These are phyloP conservation scores for Epichloe brachyelytri DNA, from an alignment of 2,329 filamentous ascomycete genomes.

Conservation along the genomic window DNA sequence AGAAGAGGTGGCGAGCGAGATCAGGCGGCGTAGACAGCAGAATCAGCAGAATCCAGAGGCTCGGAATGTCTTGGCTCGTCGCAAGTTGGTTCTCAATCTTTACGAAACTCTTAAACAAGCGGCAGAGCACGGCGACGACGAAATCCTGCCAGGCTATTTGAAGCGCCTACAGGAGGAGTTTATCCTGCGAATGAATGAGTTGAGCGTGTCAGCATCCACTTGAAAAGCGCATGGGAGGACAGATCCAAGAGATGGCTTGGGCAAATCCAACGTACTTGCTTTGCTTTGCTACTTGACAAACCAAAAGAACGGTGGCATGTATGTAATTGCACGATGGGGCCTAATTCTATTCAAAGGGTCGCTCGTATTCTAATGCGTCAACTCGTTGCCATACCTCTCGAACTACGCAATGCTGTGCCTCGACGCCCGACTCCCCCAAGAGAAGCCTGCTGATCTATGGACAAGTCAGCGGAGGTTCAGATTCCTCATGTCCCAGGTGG, in stretches of 20 bases:
- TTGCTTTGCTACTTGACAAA: not conserved
- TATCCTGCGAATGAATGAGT: constrained; percentile 52
- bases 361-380: constrained; percentile 48
- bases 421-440: constrained; percentile 46
- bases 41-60: constrained; percentile 46
- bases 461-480: not conserved
- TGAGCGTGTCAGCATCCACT: constrained; percentile 29
- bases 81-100: constrained; percentile 62
- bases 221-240: constrained; percentile 29
- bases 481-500: not conserved
- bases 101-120: constrained; percentile 62
- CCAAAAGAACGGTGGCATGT: not conserved
- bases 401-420: constrained; percentile 57
- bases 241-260: not conserved
- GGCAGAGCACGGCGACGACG: constrained; percentile 46
- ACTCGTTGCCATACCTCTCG: constrained; percentile 63
- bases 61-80: constrained; percentile 45
- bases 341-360: constrained; percentile 28
- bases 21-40: constrained; percentile 45
- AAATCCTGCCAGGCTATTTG: constrained; percentile 34
- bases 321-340: not conserved
- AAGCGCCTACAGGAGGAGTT: constrained; percentile 56
- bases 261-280: not conserved
- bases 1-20: constrained; percentile 46
- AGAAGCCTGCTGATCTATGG: constrained; percentile 47